Evolutionary conservation across 208 protist genomes (phyloP).

Genomic region (Trichomonas gallinae): DNA sequence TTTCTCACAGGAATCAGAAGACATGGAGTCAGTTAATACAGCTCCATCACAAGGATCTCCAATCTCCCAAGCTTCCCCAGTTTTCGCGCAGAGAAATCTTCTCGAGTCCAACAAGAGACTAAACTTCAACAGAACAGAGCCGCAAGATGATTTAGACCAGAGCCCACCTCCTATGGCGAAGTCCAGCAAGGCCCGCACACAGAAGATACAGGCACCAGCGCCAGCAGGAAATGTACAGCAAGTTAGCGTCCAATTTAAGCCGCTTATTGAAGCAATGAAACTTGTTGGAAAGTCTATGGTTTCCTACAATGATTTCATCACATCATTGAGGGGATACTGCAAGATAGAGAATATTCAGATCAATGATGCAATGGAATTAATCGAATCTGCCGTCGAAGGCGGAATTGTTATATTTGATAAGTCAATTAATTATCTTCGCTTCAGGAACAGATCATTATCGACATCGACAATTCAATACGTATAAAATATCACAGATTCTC

Average conservation of each 20-base stretch:
- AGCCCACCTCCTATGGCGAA: neutral
- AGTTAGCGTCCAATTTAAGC: neutral
- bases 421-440: neutral
- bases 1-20: neutral
- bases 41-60: neutral
- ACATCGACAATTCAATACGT: neutral
- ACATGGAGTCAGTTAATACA: neutral
- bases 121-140: neutral
- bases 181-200: neutral
- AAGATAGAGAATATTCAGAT: neutral
- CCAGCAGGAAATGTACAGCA: neutral
- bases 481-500: no score
- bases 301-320: neutral
- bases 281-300: neutral
- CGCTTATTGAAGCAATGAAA: neutral
- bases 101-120: neutral
- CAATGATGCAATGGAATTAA: no score
- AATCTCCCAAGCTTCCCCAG: neutral
- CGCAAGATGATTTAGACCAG: neutral
- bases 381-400: neutral
- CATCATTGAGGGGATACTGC: neutral
- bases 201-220: neutral
- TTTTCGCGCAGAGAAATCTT: neutral
- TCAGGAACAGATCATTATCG: neutral
- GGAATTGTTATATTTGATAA: neutral